These are phyloP conservation scores for Ballota nigra DNA, from an alignment of 257 asterid genomes.

Conservation along the genomic window DNA sequence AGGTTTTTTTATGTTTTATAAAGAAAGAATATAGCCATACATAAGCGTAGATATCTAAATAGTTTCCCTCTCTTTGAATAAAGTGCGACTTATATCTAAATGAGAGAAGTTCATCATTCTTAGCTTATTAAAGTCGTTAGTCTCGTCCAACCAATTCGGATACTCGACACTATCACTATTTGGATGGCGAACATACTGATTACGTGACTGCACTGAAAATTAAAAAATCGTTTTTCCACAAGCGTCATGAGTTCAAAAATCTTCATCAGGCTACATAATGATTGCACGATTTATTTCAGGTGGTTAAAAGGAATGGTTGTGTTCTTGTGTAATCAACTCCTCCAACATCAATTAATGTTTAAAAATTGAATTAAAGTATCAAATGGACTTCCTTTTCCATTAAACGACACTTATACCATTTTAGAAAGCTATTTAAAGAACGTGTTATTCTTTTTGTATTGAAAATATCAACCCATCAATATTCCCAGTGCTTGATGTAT, in stretches of 20 bases:
- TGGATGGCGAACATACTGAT: conserved; percentile 26
- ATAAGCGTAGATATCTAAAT: neutral
- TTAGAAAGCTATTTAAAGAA: conserved; percentile 13
- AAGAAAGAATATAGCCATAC: no score
- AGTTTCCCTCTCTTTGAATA: neutral
- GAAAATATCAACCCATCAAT: neutral
- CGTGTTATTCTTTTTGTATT: neutral
- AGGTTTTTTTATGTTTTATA: no score
- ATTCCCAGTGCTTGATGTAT: neutral
- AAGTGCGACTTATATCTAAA: conserved; percentile 2
- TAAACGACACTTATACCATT: conserved; percentile 14
- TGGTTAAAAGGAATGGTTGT: conserved; percentile 20
- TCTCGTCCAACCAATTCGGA: conserved; percentile 6
- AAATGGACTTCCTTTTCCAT: neutral
- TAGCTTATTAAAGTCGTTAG: conserved; percentile 2
- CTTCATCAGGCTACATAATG: conserved; percentile 16
- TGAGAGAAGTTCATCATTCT: neutral
- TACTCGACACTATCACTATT: neutral
- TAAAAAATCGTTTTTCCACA: conserved; percentile 15
- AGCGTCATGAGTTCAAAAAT: conserved; percentile 23
- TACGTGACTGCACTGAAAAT: conserved; percentile 9
- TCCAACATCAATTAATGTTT: neutral
- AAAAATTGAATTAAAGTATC: neutral
- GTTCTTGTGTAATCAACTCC: neutral
- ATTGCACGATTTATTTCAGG: conserved; percentile 25